Evolutionary conservation across 495 filamentous ascomycete genomes (phyloP), one percentile per base, ranked within the genome.

Genomic region (Xylaria intraflava): DNA sequence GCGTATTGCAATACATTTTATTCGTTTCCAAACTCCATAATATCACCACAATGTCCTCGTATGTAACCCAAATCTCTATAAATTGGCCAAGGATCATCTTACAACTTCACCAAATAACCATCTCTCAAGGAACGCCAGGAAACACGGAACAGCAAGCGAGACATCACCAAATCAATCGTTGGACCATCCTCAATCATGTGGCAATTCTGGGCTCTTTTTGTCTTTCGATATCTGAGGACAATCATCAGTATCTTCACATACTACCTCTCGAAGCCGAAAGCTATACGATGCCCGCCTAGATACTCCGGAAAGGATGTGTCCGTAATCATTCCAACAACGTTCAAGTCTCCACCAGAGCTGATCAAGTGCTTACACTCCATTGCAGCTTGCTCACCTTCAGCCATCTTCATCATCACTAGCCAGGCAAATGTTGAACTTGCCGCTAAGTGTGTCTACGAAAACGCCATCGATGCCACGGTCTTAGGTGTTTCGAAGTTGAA

Each of bases 271-370:
- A 79, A 75, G 58, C 83, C 86, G 27, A 80, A 82, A 31, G 78
- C 74, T 12, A 76, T 81, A 31, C 82, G 81, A 11, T 75, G 81
- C 22, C 78, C 81, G 29, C 84, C 86, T 10, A 79, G 73, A 57
- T 75, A 85, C 62, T 82, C 77, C n/a, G 72, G 78, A 0, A 68
- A 84, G 62, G 83, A 90, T 80, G 83, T 88, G 54, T 85, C 86
- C 20, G 82, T 89, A 35, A 84, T 90, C 57, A 79, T 88, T 51
- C 85, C 85, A 11, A 84, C 83, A 0, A 77, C 89, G 53, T 80
- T 85, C 45, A 66, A 69, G 23, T 60, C 60, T 24, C 60, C 64
- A 11, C 49, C 60, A n/a, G 57, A 69, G 19, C 47, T 69, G 44
- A 51, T 48, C 39, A 58, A 61, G 27, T 61, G 59, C 24, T 33